These are phyloP conservation scores for Yarrowia hollandica DNA, from an alignment of 805 yeast genomes.

Conservation along the genomic window DNA sequence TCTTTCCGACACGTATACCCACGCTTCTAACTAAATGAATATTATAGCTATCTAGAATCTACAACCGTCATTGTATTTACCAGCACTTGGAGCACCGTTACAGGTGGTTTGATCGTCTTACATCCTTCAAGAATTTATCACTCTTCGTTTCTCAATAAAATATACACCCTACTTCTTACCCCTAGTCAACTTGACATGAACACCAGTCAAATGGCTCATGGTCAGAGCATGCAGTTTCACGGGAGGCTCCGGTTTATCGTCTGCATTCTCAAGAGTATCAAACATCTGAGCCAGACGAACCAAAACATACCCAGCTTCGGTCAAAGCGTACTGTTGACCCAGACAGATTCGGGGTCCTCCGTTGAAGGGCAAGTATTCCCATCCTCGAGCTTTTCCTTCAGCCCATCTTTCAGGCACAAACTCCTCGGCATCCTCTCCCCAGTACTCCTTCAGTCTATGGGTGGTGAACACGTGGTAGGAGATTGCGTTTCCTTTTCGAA, in stretches of 20 bases:
- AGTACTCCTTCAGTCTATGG: slow-evolving; percentile 46
- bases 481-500: slow-evolving; percentile 48
- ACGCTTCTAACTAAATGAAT: no score
- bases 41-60: no score
- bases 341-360: slow-evolving; percentile 59
- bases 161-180: background rate
- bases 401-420: slow-evolving; percentile 54
- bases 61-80: no score
- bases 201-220: slow-evolving; percentile 20
- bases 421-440: slow-evolving; percentile 48
- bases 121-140: no score
- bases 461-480: slow-evolving; percentile 46
- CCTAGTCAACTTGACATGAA: background rate
- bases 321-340: slow-evolving; percentile 58
- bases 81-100: no score
- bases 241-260: slow-evolving; percentile 16
- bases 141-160: no score
- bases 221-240: slow-evolving; percentile 15
- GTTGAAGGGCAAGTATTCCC: slow-evolving; percentile 55
- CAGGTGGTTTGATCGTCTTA: no score
- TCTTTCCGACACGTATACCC: no score
- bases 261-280: slow-evolving; percentile 20
- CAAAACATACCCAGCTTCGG: slow-evolving; percentile 51
- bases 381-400: slow-evolving; percentile 39
- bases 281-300: slow-evolving; percentile 43